Evolutionary conservation across 2,329 filamentous ascomycete genomes (phyloP).

Genomic region (Aschersonia sp.): DNA sequence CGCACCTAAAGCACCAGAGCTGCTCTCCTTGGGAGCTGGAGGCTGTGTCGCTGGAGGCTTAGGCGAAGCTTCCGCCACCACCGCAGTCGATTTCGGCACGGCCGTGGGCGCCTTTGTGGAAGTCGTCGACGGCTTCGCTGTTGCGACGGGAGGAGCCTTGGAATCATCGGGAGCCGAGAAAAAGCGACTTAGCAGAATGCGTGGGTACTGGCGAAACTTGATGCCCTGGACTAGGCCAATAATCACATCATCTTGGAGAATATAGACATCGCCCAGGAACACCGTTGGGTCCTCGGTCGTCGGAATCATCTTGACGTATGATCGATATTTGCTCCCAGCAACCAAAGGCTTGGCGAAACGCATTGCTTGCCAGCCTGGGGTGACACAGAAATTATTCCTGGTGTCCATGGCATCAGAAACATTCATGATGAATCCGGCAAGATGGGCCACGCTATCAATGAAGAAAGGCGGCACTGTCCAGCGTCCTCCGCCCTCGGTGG

Average conservation of each 20-base stretch:
- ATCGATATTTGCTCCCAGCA: slow-evolving; percentile 12
- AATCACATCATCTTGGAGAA: neutral
- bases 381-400: slow-evolving; percentile 40
- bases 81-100: no score
- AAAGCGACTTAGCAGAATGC: slow-evolving; percentile 51
- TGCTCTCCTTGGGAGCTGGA: slow-evolving; percentile 6
- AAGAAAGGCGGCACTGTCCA: slow-evolving; percentile 36
- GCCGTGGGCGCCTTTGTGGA: no score
- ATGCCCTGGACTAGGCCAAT: neutral
- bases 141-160: no score
- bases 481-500: slow-evolving; percentile 25
- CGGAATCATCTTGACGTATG: slow-evolving; percentile 21
- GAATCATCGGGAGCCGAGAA: slow-evolving; percentile 26
- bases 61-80: neutral
- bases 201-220: slow-evolving; percentile 50
- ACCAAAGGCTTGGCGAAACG: neutral
- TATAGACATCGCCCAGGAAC: neutral
- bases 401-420: slow-evolving; percentile 38
- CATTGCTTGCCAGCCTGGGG: slow-evolving; percentile 40
- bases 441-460: slow-evolving; percentile 44
- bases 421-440: slow-evolving; percentile 48
- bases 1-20: slow-evolving; percentile 5
- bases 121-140: no score
- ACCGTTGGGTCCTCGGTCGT: slow-evolving; percentile 26
- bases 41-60: neutral